These are phyloP conservation scores for Trichosporon sp. DNA, from an alignment of 1,284 basidiomycete genomes.

Conservation along the genomic window DNA sequence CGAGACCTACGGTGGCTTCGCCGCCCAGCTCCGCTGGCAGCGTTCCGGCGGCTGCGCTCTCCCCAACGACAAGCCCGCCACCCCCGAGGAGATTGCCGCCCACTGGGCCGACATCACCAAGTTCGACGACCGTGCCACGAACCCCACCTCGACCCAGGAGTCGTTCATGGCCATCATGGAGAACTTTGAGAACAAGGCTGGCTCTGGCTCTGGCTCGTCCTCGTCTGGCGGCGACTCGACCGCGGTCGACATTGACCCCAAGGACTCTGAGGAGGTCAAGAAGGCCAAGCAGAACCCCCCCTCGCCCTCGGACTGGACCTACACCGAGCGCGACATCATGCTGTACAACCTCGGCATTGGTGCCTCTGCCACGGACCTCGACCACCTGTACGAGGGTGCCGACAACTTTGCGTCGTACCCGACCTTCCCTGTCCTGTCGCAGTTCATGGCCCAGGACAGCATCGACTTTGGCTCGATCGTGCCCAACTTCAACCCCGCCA, in stretches of 20 bases:
- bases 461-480: slow-evolving; percentile 70
- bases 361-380: slow-evolving; percentile 85
- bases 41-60: slow-evolving; percentile 68
- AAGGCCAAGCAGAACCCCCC: slow-evolving; percentile 66
- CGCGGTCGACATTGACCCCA: slow-evolving; percentile 64
- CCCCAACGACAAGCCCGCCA: slow-evolving; percentile 66
- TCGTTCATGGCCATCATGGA: slow-evolving; percentile 70
- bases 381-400: slow-evolving; percentile 85
- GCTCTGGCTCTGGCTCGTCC: slow-evolving; percentile 45
- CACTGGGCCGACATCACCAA: slow-evolving; percentile 77
- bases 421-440: slow-evolving; percentile 95
- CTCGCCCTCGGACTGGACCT: slow-evolving; percentile 62
- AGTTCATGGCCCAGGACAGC: slow-evolving; percentile 63
- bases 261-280: slow-evolving; percentile 77
- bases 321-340: slow-evolving; percentile 84
- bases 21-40: slow-evolving; percentile 89
- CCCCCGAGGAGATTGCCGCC: slow-evolving; percentile 68
- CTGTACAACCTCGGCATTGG: slow-evolving; percentile 95
- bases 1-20: slow-evolving; percentile 89
- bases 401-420: slow-evolving; percentile 79
- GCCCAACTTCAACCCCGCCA: slow-evolving; percentile 92
- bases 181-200: slow-evolving; percentile 66
- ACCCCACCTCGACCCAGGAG: slow-evolving; percentile 67
- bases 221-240: slow-evolving; percentile 53
- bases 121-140: slow-evolving; percentile 74